Conservation (phyloP, 2,329 filamentous ascomycete genomes). For the Diplodia corticola region DNA sequence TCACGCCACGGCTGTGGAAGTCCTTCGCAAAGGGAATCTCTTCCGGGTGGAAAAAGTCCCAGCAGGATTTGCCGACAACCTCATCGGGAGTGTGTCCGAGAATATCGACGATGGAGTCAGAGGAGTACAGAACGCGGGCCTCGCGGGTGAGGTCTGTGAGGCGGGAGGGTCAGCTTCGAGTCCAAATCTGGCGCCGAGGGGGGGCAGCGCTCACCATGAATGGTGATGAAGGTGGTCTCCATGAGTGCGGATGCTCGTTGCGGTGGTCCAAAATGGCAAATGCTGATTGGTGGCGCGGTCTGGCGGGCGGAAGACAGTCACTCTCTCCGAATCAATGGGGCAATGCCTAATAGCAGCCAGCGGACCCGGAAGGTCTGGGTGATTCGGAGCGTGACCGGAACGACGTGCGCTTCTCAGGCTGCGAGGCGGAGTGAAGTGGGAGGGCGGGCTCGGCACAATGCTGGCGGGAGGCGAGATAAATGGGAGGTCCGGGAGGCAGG, state of each 20-base stretch:
- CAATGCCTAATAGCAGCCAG: slow-evolving; percentile 22
- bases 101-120: slow-evolving; percentile 80
- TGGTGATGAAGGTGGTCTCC: slow-evolving; percentile 90
- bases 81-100: slow-evolving; percentile 77
- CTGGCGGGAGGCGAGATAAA: not conserved
- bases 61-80: slow-evolving; percentile 73
- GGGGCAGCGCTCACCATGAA: slow-evolving; percentile 63
- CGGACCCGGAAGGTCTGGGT: slow-evolving; percentile 12
- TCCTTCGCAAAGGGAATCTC: slow-evolving; percentile 74
- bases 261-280: not conserved
- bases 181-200: not conserved
- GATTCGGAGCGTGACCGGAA: slow-evolving; percentile 15
- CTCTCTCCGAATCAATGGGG: slow-evolving; percentile 19
- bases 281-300: not conserved
- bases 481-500: not conserved
- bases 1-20: slow-evolving; percentile 70
- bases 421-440: not conserved
- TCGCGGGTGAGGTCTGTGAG: slow-evolving; percentile 68
- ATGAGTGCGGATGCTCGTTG: slow-evolving; percentile 45
- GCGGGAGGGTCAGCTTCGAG: slow-evolving; percentile 25
- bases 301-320: not conserved
- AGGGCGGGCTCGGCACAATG: not conserved
- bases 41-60: slow-evolving; percentile 83
- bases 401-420: not conserved
- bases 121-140: slow-evolving; percentile 79